Evolutionary conservation across 2,329 filamentous ascomycete species (phyloP).

Genomic region (Diaporthe sp.): DNA sequence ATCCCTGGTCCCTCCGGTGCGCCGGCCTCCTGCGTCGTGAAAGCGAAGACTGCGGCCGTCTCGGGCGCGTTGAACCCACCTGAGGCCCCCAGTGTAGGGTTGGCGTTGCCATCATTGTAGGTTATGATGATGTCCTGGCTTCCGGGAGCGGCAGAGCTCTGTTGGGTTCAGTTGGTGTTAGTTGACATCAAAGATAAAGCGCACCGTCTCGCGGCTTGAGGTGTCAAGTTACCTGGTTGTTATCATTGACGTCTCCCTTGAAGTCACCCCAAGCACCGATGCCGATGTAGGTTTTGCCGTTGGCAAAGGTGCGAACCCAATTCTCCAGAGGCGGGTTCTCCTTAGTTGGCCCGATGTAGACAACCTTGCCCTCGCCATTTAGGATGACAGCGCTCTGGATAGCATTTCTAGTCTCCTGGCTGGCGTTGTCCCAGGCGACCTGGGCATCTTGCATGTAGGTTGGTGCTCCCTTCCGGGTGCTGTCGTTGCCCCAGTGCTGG

Average conservation of each 20-base stretch:
- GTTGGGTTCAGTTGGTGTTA: not conserved
- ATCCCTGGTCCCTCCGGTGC: not conserved
- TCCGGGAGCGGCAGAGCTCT: constrained; percentile 54
- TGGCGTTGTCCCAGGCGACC: constrained; percentile 38
- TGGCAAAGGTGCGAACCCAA: constrained; percentile 54
- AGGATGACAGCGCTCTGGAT: constrained; percentile 51
- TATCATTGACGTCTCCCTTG: constrained; percentile 51
- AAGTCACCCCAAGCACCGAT: constrained; percentile 53
- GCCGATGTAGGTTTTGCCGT: constrained; percentile 56
- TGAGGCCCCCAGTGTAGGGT: constrained; percentile 19
- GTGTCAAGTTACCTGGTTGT: constrained; percentile 42
- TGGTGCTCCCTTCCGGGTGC: constrained; percentile 3
- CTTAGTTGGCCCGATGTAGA: constrained; percentile 53
- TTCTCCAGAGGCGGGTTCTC: constrained; percentile 51
- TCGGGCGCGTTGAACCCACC: constrained; percentile 7
- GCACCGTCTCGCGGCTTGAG: not conserved
- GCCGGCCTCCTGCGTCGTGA: not conserved
- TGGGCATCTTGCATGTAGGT: constrained; percentile 21
- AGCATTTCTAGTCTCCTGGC: constrained; percentile 49
- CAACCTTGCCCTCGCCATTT: constrained; percentile 47
- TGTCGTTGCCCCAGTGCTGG: constrained; percentile 21
- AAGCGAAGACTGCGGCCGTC: not conserved
- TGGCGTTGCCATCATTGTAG: constrained; percentile 51
- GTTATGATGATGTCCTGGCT: constrained; percentile 55
- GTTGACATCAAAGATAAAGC: not conserved